Evolutionary conservation across 1,139 yeast species (phyloP).

Genomic region (Yamadazyma conglobata): DNA sequence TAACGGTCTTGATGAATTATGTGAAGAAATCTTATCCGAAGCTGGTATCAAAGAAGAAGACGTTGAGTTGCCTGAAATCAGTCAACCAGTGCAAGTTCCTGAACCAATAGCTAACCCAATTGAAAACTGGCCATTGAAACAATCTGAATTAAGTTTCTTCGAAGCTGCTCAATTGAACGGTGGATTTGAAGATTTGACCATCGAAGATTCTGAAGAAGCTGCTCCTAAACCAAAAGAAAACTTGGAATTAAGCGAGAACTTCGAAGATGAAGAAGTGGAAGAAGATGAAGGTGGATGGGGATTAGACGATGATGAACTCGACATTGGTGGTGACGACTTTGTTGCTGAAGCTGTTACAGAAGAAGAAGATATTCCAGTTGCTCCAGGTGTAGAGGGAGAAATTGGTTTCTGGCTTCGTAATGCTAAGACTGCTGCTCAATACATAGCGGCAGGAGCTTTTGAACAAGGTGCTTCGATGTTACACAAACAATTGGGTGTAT

Average conservation of each 20-base stretch:
- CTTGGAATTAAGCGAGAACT: conserved; percentile 37
- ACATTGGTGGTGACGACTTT: conserved; percentile 26
- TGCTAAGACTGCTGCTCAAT: conserved; percentile 87
- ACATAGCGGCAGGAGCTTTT: conserved; percentile 94
- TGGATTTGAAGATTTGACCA: conserved; percentile 60
- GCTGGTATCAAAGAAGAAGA: conserved; percentile 66
- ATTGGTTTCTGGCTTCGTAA: conserved; percentile 81
- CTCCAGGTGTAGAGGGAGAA: conserved; percentile 48
- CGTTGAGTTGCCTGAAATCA: conserved; percentile 61
- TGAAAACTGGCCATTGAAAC: conserved; percentile 79
- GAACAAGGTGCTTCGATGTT: conserved; percentile 93
- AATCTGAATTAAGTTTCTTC: conserved; percentile 71
- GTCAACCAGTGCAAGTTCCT: conserved; percentile 41
- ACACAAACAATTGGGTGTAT: conserved; percentile 84
- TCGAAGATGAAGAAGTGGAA: conserved; percentile 58
- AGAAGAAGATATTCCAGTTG: conserved; percentile 24
- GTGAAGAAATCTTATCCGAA: conserved; percentile 65
- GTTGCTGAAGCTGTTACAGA: conserved; percentile 16
- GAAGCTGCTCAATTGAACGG: conserved; percentile 78
- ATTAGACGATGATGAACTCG: conserved; percentile 21
- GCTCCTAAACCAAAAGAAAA: conserved; percentile 16
- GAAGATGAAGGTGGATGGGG: conserved; percentile 32
- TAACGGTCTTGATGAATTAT: conserved; percentile 74
- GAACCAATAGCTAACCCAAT: conserved; percentile 44
- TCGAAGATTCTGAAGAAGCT: conserved; percentile 40